Evolutionary conservation across 1,139 yeast genomes (phyloP).

Genomic region (Blastobotrys capitulatus): DNA sequence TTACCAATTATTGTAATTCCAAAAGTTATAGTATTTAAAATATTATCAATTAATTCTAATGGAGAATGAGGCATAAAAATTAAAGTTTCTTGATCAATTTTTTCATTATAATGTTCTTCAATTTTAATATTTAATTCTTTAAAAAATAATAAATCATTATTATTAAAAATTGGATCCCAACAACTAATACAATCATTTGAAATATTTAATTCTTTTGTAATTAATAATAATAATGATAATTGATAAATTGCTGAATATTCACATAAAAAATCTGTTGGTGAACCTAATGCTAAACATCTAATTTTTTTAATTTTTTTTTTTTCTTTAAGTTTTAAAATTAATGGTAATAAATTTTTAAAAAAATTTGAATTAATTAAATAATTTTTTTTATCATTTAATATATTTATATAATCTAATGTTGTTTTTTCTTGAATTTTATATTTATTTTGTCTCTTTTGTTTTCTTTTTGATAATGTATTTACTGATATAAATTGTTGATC

Average conservation of each 20-base stretch:
- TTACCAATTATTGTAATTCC: conserved; percentile 29
- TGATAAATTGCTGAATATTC: conserved; percentile 53
- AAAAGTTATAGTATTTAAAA: conserved; percentile 30
- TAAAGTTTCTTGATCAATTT: conserved; percentile 27
- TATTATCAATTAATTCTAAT: conserved; percentile 45
- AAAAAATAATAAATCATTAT: conserved; percentile 38
- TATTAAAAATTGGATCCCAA: conserved; percentile 60
- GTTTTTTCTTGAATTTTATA: conserved; percentile 20
- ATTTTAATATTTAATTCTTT: conserved; percentile 28
- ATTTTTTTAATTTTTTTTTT: conserved; percentile 29
- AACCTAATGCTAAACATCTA: conserved; percentile 70
- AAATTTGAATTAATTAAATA: neutral
- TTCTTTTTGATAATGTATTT: conserved; percentile 5
- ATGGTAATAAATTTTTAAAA: conserved; percentile 6
- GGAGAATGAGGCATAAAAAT: conserved; percentile 77
- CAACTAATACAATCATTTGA: conserved; percentile 36
- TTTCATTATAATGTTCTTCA: conserved; percentile 16
- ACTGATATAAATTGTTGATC: conserved; percentile 9
- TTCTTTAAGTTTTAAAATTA: conserved; percentile 7
- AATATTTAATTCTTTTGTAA: conserved; percentile 32
- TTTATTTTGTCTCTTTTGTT: conserved; percentile 14
- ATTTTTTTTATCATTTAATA: conserved; percentile 12
- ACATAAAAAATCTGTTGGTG: conserved; percentile 46
- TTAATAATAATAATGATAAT: conserved; percentile 47
- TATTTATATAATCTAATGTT: conserved; percentile 19